Conservation (phyloP, 257 asterid genomes). For the Nicotiana tabacum region DNA sequence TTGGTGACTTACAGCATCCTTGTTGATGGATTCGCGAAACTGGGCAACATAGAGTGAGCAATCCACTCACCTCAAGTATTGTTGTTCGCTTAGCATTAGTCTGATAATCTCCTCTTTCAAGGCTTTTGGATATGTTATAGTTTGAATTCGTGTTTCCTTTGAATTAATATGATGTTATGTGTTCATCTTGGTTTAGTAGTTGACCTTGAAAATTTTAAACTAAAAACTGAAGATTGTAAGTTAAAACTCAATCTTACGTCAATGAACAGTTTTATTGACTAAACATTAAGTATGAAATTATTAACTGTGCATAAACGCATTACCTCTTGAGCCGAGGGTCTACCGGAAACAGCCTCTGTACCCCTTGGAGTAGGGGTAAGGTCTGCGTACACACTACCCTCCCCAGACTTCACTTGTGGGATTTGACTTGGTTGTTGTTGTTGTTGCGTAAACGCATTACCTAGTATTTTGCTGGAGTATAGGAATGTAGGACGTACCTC, state of each 20-base stretch:
- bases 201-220: neutral
- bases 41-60: conserved; percentile 71
- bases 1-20: conserved; percentile 88
- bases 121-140: neutral
- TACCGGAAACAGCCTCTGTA: no score
- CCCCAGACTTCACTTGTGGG: no score
- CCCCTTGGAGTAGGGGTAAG: no score
- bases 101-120: neutral
- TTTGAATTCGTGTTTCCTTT: neutral
- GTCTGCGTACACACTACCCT: no score
- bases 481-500: neutral
- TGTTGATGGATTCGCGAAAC: conserved; percentile 84
- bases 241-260: neutral
- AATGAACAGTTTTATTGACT: neutral
- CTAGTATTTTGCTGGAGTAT: neutral
- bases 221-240: neutral
- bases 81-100: neutral
- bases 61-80: neutral
- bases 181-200: conserved; percentile 1
- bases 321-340: neutral
- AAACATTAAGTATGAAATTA: neutral
- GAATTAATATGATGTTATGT: neutral
- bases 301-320: neutral
- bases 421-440: no score
- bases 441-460: no score